phyloP scores from a whole-genome alignment of 768 basidiomycete species.

The Auricularia heimuer region DNA sequence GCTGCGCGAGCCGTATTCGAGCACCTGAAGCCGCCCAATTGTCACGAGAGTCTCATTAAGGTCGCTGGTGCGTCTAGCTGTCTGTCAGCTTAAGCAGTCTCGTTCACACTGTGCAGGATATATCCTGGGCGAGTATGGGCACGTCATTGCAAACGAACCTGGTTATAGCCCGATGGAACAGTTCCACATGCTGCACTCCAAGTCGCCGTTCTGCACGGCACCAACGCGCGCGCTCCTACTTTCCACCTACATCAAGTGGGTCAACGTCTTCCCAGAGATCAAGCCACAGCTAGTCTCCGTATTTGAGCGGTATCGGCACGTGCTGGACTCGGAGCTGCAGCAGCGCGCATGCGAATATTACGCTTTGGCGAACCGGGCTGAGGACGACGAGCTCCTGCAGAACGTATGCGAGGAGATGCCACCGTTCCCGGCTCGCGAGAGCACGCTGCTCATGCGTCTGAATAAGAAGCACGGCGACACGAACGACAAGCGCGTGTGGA shows the following conservation, averaged over 20 bases:
- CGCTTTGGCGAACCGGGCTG: slow-evolving; percentile 70
- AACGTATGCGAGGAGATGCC: slow-evolving; percentile 99
- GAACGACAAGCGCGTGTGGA: slow-evolving; percentile 93
- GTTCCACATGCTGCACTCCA: slow-evolving; percentile 85
- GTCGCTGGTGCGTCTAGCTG: slow-evolving; percentile 61
- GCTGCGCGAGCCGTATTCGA: slow-evolving; percentile 88
- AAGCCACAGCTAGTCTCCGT: slow-evolving; percentile 88
- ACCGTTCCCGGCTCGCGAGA: slow-evolving; percentile 92
- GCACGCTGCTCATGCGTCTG: slow-evolving; percentile 75
- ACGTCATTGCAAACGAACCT: slow-evolving; percentile 89
- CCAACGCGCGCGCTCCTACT: slow-evolving; percentile 85
- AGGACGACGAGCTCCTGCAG: slow-evolving; percentile 87
- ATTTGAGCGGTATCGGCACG: slow-evolving; percentile 95
- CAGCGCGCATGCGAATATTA: slow-evolving; percentile 98
- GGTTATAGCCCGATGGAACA: slow-evolving; percentile 93
- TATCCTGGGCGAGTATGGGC: slow-evolving; percentile 95
- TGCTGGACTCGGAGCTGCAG: slow-evolving; percentile 93
- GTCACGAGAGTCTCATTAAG: slow-evolving; percentile 92
- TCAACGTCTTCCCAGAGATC: slow-evolving; percentile 98
- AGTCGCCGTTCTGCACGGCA: slow-evolving; percentile 89
- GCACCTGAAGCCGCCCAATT: slow-evolving; percentile 73
- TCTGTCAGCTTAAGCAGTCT: not conserved
- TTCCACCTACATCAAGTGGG: slow-evolving; percentile 99
- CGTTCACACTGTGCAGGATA: slow-evolving; percentile 47
- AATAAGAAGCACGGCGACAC: slow-evolving; percentile 86